Evolutionary conservation across 352 stramenopile genomes (phyloP).

Genomic region (Phytopythium chamaehyphon): DNA sequence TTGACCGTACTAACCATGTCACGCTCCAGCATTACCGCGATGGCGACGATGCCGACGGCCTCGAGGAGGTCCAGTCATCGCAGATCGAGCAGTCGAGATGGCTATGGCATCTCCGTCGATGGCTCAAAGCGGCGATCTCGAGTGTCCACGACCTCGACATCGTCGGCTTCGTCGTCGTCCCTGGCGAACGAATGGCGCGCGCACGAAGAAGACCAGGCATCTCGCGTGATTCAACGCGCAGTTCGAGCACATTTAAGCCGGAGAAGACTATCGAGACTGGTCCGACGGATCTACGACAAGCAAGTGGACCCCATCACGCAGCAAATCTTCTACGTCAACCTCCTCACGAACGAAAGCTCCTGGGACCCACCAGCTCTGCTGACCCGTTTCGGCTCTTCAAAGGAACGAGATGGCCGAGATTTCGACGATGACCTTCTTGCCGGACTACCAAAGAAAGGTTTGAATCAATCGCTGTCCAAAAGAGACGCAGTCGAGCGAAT

Average conservation of each 20-base stretch:
- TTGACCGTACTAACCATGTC: neutral
- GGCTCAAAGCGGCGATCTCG: neutral
- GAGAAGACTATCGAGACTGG: slow-evolving; percentile 26
- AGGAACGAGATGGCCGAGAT: neutral
- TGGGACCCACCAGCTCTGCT: slow-evolving; percentile 54
- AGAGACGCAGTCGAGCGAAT: slow-evolving; percentile 44
- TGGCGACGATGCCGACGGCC: neutral
- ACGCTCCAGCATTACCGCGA: neutral
- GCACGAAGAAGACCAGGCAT: slow-evolving; percentile 51
- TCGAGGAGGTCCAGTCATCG: neutral
- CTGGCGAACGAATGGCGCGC: slow-evolving; percentile 53
- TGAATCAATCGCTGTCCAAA: slow-evolving; percentile 7
- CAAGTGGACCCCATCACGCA: slow-evolving; percentile 60
- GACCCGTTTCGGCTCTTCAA: slow-evolving; percentile 22
- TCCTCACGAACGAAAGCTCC: slow-evolving; percentile 50
- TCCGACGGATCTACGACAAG: slow-evolving; percentile 46
- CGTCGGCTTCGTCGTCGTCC: slow-evolving; percentile 14
- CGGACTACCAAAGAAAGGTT: neutral
- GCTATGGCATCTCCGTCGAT: neutral
- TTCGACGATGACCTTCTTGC: neutral
- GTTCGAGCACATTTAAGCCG: slow-evolving; percentile 36
- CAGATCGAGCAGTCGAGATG: neutral
- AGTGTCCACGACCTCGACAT: slow-evolving; percentile 1
- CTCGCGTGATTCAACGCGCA: slow-evolving; percentile 39
- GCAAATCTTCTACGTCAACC: slow-evolving; percentile 67